phyloP scores from a whole-genome alignment of 495 filamentous ascomycete species.

The Tuber aestivum region DNA sequence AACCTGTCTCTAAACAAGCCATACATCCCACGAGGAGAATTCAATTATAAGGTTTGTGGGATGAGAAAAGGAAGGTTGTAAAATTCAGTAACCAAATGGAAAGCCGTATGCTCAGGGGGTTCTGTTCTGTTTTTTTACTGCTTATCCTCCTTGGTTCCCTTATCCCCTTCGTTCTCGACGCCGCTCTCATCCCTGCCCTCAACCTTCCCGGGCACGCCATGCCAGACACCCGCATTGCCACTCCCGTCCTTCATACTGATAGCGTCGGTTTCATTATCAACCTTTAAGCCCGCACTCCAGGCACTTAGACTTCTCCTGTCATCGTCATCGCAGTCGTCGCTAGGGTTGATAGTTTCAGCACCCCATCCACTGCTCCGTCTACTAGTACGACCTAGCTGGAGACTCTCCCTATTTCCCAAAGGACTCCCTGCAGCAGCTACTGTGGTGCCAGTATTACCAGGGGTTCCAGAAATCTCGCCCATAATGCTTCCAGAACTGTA shows the following conservation, averaged over 20 bases:
- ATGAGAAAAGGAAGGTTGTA: neutral
- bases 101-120: neutral
- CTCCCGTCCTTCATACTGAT: constrained; percentile 38
- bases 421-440: constrained; percentile 14
- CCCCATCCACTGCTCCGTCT: constrained; percentile 24
- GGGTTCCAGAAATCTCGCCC: constrained; percentile 24
- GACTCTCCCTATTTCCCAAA: constrained; percentile 27
- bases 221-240: constrained; percentile 36
- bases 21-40: neutral
- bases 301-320: constrained; percentile 27
- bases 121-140: constrained; percentile 5
- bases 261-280: constrained; percentile 20
- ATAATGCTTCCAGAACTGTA: constrained; percentile 23
- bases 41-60: neutral
- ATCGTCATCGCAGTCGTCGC: constrained; percentile 17
- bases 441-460: constrained; percentile 8
- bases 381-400: constrained; percentile 18
- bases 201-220: constrained; percentile 33
- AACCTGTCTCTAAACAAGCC: neutral
- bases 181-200: constrained; percentile 6
- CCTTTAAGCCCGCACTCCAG: constrained; percentile 16
- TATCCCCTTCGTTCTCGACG: constrained; percentile 5
- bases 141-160: constrained; percentile 4
- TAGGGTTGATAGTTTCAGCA: constrained; percentile 8
- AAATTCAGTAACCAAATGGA: neutral